Conservation (phyloP, 139 green algal species). For the Coelastrella sp. region DNA sequence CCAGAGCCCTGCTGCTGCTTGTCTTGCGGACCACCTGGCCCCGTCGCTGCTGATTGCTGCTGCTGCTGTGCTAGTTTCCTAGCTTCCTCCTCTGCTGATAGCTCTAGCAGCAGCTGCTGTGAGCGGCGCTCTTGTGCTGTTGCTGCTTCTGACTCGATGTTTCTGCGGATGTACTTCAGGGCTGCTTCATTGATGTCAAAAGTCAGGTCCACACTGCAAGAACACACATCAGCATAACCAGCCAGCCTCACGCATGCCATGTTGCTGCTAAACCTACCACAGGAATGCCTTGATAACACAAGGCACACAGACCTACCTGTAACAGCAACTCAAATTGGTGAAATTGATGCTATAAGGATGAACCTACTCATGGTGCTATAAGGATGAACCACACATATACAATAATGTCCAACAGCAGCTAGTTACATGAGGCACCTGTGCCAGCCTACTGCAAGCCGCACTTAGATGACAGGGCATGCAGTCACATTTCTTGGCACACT, state of each 20-base stretch:
- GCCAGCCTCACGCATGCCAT: neutral
- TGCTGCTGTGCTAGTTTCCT: constrained; percentile 37
- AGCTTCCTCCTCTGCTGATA: constrained; percentile 70
- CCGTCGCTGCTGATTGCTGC: constrained; percentile 5
- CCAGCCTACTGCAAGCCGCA: no score
- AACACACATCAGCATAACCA: constrained; percentile 12
- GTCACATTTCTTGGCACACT: no score
- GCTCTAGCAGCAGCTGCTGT: constrained; percentile 74
- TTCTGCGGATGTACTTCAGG: constrained; percentile 60
- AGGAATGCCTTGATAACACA: no score
- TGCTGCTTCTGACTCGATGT: constrained; percentile 66
- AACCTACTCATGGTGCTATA: no score
- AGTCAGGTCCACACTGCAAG: constrained; percentile 70
- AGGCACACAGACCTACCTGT: no score
- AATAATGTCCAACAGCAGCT: no score
- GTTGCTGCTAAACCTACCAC: neutral
- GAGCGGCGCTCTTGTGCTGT: constrained; percentile 67
- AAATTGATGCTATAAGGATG: no score
- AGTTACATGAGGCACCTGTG: no score
- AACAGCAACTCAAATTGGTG: no score
- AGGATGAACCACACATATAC: no score
- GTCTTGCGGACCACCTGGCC: neutral
- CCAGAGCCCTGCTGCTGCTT: neutral
- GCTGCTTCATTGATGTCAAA: constrained; percentile 64
- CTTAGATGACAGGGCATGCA: no score